phyloP scores from a whole-genome alignment of 176 grass and related monocot species.

The Ensete glaucum region DNA sequence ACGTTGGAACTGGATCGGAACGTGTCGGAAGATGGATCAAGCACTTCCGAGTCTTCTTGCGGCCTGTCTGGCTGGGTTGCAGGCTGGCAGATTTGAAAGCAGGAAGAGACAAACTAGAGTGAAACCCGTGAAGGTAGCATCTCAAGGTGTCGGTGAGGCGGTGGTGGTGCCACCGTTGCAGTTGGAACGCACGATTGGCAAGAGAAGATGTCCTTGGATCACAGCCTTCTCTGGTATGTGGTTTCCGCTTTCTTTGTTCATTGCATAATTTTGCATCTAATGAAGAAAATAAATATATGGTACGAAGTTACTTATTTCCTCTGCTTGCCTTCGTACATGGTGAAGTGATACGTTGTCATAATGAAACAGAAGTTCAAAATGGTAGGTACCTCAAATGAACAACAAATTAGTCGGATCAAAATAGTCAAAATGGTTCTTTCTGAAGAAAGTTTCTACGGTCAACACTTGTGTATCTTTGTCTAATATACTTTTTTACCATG shows the following conservation, averaged over 20 bases:
- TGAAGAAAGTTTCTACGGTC: too few species aligned
- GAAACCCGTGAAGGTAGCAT: background rate
- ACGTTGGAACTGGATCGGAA: background rate
- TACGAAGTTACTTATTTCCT: background rate
- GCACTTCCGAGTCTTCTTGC: constrained; percentile 2
- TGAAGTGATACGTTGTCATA: background rate
- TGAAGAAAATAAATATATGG: background rate
- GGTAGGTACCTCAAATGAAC: too few species aligned
- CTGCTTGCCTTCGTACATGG: background rate
- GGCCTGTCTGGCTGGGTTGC: too few species aligned
- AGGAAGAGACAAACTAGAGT: background rate
- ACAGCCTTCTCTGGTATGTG: constrained; percentile 35
- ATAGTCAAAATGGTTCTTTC: too few species aligned
- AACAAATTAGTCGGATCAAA: too few species aligned
- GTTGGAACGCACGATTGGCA: background rate
- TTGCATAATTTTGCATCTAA: too few species aligned
- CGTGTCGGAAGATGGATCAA: background rate
- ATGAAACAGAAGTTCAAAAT: background rate
- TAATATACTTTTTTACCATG: too few species aligned
- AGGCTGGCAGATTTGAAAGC: background rate
- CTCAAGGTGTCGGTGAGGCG: background rate
- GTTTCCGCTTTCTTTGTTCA: too few species aligned
- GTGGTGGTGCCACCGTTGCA: background rate
- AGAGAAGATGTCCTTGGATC: constrained; percentile 53
- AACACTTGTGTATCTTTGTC: too few species aligned